phyloP scores from a whole-genome alignment of 768 basidiomycete species.

The Phylloporus arenicola region DNA sequence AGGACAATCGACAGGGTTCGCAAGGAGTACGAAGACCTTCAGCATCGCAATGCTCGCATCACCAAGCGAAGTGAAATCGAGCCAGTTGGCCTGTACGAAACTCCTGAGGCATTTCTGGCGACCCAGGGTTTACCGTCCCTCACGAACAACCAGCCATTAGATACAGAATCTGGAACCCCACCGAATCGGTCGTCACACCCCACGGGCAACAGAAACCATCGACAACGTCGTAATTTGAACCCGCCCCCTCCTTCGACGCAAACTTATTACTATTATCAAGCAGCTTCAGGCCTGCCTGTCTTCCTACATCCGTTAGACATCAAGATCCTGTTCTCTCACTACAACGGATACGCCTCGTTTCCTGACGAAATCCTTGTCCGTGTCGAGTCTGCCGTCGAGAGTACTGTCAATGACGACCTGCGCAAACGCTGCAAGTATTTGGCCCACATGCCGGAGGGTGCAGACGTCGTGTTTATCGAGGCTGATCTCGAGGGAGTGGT shows the following conservation, averaged over 20 bases:
- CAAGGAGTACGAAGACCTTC: constrained; percentile 52
- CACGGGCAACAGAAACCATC: constrained; percentile 39
- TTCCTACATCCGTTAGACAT: constrained; percentile 97
- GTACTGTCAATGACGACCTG: constrained; percentile 87
- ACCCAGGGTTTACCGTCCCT: constrained; percentile 28
- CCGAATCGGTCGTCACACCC: constrained; percentile 4
- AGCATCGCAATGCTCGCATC: constrained; percentile 31
- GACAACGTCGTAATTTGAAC: constrained; percentile 74
- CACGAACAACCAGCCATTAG: constrained; percentile 7
- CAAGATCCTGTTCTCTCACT: constrained; percentile 84
- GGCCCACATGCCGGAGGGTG: constrained; percentile 82
- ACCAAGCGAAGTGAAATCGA: constrained; percentile 17
- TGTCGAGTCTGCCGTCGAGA: constrained; percentile 72
- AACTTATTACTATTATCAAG: constrained; percentile 95
- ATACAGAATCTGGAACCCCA: constrained; percentile 1
- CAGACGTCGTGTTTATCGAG: constrained; percentile 93
- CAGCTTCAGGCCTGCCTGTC: constrained; percentile 82
- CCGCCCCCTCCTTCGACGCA: constrained; percentile 83
- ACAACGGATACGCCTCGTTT: constrained; percentile 72
- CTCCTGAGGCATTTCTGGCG: constrained; percentile 57
- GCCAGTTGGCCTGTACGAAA: constrained; percentile 29
- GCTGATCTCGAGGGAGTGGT: constrained; percentile 78
- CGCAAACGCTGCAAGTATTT: constrained; percentile 96
- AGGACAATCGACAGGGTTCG: constrained; percentile 58
- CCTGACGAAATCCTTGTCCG: constrained; percentile 75